Conservation (phyloP, 352 stramenopile species). For the Pseudoperonospora humuli region DNA sequence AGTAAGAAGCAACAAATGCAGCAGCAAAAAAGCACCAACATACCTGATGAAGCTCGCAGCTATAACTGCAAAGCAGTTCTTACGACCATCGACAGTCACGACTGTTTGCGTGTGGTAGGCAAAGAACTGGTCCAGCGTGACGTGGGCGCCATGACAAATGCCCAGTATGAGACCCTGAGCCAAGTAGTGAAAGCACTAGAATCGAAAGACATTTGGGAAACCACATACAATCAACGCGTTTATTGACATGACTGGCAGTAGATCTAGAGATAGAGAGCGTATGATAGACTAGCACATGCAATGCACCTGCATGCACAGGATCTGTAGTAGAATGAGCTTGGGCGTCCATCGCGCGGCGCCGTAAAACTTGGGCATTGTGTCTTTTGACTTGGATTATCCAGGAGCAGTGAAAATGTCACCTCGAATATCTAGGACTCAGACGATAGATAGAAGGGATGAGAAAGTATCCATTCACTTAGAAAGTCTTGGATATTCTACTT, state of each 20-base stretch:
- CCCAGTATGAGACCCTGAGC: slow-evolving; percentile 58
- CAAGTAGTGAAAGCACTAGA: slow-evolving; percentile 76
- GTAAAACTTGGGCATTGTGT: slow-evolving; percentile 77
- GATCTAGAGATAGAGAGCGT: too few species aligned
- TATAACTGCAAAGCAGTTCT: slow-evolving; percentile 73
- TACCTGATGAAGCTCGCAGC: slow-evolving; percentile 45
- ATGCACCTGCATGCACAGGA: slow-evolving; percentile 79
- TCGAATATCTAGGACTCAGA: too few species aligned
- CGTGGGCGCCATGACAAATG: slow-evolving; percentile 61
- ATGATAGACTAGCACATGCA: background rate
- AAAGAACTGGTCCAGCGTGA: slow-evolving; percentile 81
- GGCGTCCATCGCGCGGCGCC: slow-evolving; percentile 68
- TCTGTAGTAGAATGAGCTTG: slow-evolving; percentile 85
- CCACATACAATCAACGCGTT: too few species aligned
- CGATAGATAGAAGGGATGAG: too few species aligned
- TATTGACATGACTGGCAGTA: too few species aligned
- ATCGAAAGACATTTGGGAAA: background rate
- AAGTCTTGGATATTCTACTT: too few species aligned
- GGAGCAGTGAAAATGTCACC: too few species aligned
- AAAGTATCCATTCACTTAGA: too few species aligned
- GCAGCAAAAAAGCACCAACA: background rate
- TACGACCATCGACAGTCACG: slow-evolving; percentile 64
- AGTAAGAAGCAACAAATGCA: background rate
- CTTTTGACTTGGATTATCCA: too few species aligned
- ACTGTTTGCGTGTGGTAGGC: slow-evolving; percentile 75